These are phyloP conservation scores for Colletotrichum sp. DNA, from an alignment of 2,329 filamentous ascomycete genomes.

Conservation along the genomic window DNA sequence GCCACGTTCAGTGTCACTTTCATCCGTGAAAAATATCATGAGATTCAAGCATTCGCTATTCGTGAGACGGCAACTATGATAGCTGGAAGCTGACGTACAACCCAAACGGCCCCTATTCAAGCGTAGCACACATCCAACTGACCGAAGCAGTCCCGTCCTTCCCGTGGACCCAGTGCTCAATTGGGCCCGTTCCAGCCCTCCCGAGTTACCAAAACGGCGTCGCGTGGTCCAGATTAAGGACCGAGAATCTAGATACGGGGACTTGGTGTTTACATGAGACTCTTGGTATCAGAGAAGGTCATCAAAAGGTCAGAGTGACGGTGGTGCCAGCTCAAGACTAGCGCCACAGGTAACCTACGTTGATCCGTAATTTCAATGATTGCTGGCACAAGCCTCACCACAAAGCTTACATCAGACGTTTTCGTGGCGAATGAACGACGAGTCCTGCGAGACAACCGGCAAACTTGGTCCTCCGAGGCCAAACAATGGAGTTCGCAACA, in stretches of 20 bases:
- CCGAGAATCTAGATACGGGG: not conserved
- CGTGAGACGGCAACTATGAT: not conserved
- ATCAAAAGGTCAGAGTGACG: not conserved
- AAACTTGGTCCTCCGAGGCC: too few species aligned
- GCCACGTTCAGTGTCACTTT: not conserved
- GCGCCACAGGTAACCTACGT: not conserved
- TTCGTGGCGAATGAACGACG: too few species aligned
- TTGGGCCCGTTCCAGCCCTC: not conserved
- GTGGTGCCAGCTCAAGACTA: not conserved
- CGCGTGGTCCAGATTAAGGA: not conserved
- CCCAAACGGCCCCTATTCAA: not conserved
- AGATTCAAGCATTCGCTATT: not conserved
- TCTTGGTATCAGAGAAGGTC: not conserved
- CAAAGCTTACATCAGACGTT: too few species aligned
- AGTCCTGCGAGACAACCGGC: too few species aligned
- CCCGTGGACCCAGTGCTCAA: not conserved
- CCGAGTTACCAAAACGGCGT: not conserved
- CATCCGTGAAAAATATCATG: not conserved
- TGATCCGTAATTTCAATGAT: not conserved
- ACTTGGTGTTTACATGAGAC: not conserved
- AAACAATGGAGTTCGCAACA: too few species aligned
- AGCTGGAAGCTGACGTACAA: not conserved
- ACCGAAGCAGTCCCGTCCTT: not conserved
- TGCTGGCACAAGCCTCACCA: not conserved
- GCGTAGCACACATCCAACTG: not conserved